phyloP scores from a whole-genome alignment of 1,284 basidiomycete species.

The Coniferiporia weirii region DNA sequence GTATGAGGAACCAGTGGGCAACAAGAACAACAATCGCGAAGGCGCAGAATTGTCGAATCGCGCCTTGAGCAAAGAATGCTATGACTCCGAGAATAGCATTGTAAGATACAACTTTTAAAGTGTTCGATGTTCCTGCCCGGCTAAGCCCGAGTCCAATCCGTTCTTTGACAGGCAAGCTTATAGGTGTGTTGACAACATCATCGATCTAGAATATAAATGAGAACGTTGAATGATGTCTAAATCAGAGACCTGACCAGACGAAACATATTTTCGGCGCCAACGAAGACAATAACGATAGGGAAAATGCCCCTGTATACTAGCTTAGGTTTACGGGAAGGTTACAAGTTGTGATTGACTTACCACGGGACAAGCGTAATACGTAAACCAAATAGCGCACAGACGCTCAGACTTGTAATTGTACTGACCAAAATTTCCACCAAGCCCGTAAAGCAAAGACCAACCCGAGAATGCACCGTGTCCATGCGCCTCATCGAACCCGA shows the following conservation, averaged over 20 bases:
- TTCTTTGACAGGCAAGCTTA: slow-evolving; percentile 87
- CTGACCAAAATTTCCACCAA: slow-evolving; percentile 87
- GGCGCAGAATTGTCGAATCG: slow-evolving; percentile 89
- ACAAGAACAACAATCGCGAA: slow-evolving; percentile 93
- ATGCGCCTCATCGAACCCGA: slow-evolving; percentile 74
- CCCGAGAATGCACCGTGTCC: slow-evolving; percentile 83
- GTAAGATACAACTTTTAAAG: slow-evolving; percentile 87
- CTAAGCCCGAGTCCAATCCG: slow-evolving; percentile 87
- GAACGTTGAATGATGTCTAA: slow-evolving; percentile 4
- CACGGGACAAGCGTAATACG: slow-evolving; percentile 85
- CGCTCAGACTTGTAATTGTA: slow-evolving; percentile 89
- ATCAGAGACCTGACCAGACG: slow-evolving; percentile 59
- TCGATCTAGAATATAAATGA: slow-evolving; percentile 52
- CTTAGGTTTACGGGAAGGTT: neutral
- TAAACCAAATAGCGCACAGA: slow-evolving; percentile 83
- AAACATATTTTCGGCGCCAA: slow-evolving; percentile 98
- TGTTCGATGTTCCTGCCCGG: slow-evolving; percentile 86
- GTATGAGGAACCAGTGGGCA: slow-evolving; percentile 93
- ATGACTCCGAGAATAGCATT: slow-evolving; percentile 78
- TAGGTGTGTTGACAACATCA: slow-evolving; percentile 85
- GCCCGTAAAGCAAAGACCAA: slow-evolving; percentile 92
- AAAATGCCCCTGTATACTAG: slow-evolving; percentile 61
- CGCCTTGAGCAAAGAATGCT: slow-evolving; percentile 71
- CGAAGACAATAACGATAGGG: slow-evolving; percentile 92
- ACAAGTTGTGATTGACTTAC: slow-evolving; percentile 35